A percentile compares a stretch with the other conserved stretches of the same genome.
phyloP scores from a whole-genome alignment of 345 rosid species.

The Eutrema japonicum region DNA sequence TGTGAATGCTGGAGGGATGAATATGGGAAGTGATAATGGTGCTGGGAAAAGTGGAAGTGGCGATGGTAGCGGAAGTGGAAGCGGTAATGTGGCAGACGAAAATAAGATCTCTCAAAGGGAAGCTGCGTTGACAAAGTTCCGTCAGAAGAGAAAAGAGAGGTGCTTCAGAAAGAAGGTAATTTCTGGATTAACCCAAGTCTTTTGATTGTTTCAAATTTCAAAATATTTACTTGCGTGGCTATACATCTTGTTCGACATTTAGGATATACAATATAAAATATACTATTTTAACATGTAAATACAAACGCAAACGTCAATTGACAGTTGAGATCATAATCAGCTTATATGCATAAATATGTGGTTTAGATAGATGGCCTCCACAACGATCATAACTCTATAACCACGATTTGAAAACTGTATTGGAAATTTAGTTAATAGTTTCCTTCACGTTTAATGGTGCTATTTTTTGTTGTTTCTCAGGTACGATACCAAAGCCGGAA shows the following conservation, averaged over 20 bases:
- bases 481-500: conserved; percentile 79
- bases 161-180: conserved; percentile 80
- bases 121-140: conserved; percentile 79
- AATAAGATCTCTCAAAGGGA: conserved; percentile 59
- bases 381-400: neutral
- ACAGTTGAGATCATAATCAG: neutral
- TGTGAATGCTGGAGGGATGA: conserved; percentile 53
- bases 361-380: neutral
- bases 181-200: conserved; percentile 2
- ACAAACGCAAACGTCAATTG: neutral
- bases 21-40: conserved; percentile 58
- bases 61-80: conserved; percentile 41
- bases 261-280: neutral
- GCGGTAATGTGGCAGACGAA: conserved; percentile 36
- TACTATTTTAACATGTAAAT: neutral
- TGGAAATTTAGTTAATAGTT: conserved; percentile 1
- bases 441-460: neutral
- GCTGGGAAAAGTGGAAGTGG: conserved; percentile 52
- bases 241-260: neutral
- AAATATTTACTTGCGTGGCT: neutral
- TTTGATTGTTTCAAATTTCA: neutral
- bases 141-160: conserved; percentile 83
- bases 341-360: neutral
- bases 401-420: neutral
- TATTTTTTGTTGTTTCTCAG: conserved; percentile 40